phyloP scores from a whole-genome alignment of 306 rosid genomes.

The Malus orientalis region DNA sequence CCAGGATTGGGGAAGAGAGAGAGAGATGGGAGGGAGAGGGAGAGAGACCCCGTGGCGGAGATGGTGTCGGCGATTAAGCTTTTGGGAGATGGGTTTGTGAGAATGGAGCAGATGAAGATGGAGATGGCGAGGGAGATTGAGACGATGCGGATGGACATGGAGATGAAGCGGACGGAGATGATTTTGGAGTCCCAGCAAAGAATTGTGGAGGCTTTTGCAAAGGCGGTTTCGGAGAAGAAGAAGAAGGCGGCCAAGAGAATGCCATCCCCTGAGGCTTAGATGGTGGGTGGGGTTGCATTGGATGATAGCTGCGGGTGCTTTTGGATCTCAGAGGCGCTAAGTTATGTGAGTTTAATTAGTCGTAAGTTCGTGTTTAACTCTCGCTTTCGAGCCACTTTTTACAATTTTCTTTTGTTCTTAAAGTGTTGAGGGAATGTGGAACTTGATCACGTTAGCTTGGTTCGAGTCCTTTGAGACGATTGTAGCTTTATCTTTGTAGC shows the following conservation, averaged over 20 bases:
- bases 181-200: conserved; percentile 85
- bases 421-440: conserved; percentile 5
- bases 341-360: neutral
- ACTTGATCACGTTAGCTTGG: conserved; percentile 1
- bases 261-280: conserved; percentile 49
- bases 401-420: neutral
- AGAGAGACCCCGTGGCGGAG: conserved; percentile 51
- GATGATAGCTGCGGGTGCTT: neutral
- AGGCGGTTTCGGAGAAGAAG: conserved; percentile 72
- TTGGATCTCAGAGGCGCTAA: neutral
- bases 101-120: conserved; percentile 93
- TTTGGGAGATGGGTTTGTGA: conserved; percentile 88
- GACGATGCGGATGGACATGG: conserved; percentile 89
- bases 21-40: conserved; percentile 30
- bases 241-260: conserved; percentile 49
- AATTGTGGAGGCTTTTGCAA: conserved; percentile 82
- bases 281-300: neutral
- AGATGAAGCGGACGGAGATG: conserved; percentile 92
- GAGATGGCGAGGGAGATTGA: conserved; percentile 95
- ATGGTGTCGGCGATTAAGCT: conserved; percentile 75
- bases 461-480: neutral
- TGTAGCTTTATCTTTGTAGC: conserved; percentile 6
- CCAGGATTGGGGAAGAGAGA: conserved; percentile 38
- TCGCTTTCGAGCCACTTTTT: neutral
- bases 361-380: conserved; percentile 5